These are phyloP conservation scores for Cyclanthera cordifolia DNA, from an alignment of 306 rosid genomes.

Conservation along the genomic window DNA sequence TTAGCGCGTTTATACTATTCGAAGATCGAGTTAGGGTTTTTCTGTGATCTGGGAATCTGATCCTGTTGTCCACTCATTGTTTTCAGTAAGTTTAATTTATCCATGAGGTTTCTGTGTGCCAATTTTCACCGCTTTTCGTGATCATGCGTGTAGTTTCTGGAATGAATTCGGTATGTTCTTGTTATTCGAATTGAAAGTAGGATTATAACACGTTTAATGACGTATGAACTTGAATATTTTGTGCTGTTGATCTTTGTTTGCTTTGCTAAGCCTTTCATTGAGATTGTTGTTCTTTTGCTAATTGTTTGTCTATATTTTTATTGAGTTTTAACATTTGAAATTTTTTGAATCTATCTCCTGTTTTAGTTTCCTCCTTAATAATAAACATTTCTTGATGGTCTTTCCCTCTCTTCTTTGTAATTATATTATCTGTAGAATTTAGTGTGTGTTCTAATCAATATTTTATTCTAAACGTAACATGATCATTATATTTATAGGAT, in stretches of 20 bases:
- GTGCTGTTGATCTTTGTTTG: neutral
- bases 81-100: constrained; percentile 32
- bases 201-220: neutral
- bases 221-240: neutral
- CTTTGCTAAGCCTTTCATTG: neutral
- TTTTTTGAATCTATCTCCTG: neutral
- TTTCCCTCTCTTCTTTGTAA: too few species aligned
- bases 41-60: constrained; percentile 22
- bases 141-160: constrained; percentile 5
- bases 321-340: neutral
- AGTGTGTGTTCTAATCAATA: too few species aligned
- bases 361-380: too few species aligned
- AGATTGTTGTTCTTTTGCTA: neutral
- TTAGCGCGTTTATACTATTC: constrained; percentile 2
- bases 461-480: neutral
- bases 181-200: neutral
- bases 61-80: constrained; percentile 19
- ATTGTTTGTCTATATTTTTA: neutral
- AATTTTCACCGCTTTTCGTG: neutral
- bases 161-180: neutral
- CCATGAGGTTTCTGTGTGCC: too few species aligned
- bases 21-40: constrained; percentile 43
- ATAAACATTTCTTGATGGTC: too few species aligned
- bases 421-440: too few species aligned
- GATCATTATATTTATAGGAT: neutral